Base-by-base conservation (phyloP, 2,329 filamentous ascomycete genomes). In the Pseudofabraea citricarpa region DNA sequence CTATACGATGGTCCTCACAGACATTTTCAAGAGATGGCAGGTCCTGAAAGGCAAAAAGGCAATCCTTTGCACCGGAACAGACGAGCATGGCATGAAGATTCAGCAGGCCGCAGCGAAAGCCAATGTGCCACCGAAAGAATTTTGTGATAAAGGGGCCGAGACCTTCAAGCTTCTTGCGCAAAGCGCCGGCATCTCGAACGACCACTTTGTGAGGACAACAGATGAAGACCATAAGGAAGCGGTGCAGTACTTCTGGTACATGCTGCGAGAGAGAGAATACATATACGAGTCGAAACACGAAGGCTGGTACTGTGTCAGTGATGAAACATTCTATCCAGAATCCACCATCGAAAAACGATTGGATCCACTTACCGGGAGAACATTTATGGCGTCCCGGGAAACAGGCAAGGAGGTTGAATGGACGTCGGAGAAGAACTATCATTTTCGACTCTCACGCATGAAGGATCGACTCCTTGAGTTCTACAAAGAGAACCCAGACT, bases 11-110 rank as follows among this genome's bases (percentile, higher is more conserved):
- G 75, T 97, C 56, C 76, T 98, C 35, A 76, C 88, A 51, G 93
- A 98, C 65, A 83, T 95, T 41, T 70, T 95, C 54, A 98, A 97
- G 67, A 78, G 93, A 67, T 98, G 90, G 89, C 81, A 94, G 61
- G 70, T 79, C 23, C 74, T 98, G 40, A 79, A 84, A 47, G 87
- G 87, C 27, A 69, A 79, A 22, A 68, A 74, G 37, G 85, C 90
- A 3, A 74, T 88, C 50, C 71, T 98, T 12, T 83, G 85, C 56
- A 98, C 93, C 1, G 93, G 93, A 46, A 97, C 90, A 26, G 93
- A 98, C 63, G 93, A 98, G 66, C 91, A 98, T 70, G 93, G 93
- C 33, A 86, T 96, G 79, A 98, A 98, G 74, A 85, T 97, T 18
- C 93, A 98, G 64, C 85, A 83, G 63, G 91, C 91, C 0, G 88